Conservation (phyloP, 306 rosid species). For the Dryas drummondii region DNA sequence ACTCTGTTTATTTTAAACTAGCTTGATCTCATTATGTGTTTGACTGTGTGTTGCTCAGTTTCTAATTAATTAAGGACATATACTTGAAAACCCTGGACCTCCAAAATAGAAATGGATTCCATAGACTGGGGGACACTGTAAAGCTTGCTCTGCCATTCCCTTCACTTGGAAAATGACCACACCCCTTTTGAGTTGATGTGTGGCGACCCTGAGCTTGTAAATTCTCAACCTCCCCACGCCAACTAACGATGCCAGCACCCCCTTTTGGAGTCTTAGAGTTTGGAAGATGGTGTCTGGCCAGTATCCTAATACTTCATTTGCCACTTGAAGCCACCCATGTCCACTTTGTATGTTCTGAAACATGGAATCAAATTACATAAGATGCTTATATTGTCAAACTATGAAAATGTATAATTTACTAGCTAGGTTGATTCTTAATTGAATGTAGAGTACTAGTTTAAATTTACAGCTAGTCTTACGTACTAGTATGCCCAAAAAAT, state of each 20-base stretch:
- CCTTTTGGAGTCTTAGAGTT: neutral
- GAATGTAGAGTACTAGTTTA: too few species aligned
- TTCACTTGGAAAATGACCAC: constrained; percentile 27
- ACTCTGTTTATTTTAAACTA: too few species aligned
- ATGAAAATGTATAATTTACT: too few species aligned
- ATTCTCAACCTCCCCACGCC: constrained; percentile 29
- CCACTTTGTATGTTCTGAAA: constrained; percentile 14
- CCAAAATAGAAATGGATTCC: constrained; percentile 27
- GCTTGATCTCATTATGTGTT: too few species aligned
- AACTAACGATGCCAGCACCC: neutral
- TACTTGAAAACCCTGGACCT: constrained; percentile 23
- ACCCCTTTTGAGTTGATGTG: constrained; percentile 35
- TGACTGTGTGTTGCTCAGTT: too few species aligned
- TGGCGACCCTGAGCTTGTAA: neutral
- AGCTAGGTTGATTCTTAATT: too few species aligned
- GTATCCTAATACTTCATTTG: constrained; percentile 25
- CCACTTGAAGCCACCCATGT: constrained; percentile 29
- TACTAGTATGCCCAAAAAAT: too few species aligned
- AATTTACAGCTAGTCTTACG: too few species aligned
- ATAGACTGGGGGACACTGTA: neutral
- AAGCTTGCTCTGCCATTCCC: constrained; percentile 24
- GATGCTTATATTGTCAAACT: too few species aligned
- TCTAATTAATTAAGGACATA: neutral
- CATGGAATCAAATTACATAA: neutral
- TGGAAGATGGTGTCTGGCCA: constrained; percentile 27